phyloP scores from a whole-genome alignment of 768 basidiomycete species.

The Holtermannia corniformis region DNA sequence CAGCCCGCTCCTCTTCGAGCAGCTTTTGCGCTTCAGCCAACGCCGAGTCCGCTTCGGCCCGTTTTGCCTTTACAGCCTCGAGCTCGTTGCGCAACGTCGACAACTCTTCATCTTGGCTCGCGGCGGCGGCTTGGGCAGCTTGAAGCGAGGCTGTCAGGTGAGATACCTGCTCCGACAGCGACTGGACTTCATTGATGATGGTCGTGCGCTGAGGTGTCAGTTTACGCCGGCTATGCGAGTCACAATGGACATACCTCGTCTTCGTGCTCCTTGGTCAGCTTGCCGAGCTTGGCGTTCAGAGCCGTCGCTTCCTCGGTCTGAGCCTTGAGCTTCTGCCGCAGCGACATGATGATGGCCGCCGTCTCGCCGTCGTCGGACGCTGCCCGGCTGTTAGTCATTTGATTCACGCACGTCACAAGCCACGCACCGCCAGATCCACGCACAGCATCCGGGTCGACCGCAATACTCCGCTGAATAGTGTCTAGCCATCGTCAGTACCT shows the following conservation, averaged over 20 bases:
- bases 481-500: constrained; percentile 26
- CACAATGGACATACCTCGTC: constrained; percentile 28
- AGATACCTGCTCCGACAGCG: constrained; percentile 32
- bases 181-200: constrained; percentile 30
- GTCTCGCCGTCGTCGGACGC: constrained; percentile 61
- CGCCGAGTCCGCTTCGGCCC: neutral
- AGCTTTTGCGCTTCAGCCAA: neutral
- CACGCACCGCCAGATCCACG: constrained; percentile 31
- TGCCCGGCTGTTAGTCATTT: neutral
- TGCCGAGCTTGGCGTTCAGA: constrained; percentile 37
- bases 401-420: neutral
- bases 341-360: constrained; percentile 67
- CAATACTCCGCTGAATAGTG: constrained; percentile 44
- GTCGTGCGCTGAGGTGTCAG: constrained; percentile 24
- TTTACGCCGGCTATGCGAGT: neutral
- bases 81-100: neutral
- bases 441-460: constrained; percentile 43
- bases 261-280: constrained; percentile 35
- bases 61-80: neutral
- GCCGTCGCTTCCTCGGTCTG: constrained; percentile 52
- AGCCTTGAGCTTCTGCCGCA: constrained; percentile 70
- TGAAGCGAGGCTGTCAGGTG: constrained; percentile 21
- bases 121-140: constrained; percentile 3
- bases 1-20: neutral
- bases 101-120: neutral